Percentiles rank a stretch among this genome's conserved stretches.
phyloP scores from a whole-genome alignment of 352 stramenopile genomes.

The Phytophthora pini region DNA sequence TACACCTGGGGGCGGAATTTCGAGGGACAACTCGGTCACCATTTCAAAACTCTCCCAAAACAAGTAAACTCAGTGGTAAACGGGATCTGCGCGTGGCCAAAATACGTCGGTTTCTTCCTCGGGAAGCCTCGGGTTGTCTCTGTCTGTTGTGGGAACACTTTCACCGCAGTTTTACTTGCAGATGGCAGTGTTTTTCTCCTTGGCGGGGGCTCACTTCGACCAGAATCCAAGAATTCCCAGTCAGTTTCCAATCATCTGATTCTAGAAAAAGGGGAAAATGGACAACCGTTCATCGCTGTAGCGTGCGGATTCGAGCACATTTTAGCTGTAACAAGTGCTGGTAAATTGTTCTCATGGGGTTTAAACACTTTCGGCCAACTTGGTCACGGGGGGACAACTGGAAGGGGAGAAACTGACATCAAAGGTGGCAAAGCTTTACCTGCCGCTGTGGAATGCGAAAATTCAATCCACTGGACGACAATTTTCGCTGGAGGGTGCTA shows the following conservation, averaged over 20 bases:
- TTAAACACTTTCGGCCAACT: slow-evolving; percentile 86
- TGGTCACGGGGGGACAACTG: slow-evolving; percentile 47
- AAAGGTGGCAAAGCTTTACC: slow-evolving; percentile 37
- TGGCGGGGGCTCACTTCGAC: slow-evolving; percentile 65
- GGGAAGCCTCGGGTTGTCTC: slow-evolving; percentile 46
- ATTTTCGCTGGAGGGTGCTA: slow-evolving; percentile 71
- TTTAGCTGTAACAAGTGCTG: slow-evolving; percentile 61
- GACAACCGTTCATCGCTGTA: slow-evolving; percentile 58
- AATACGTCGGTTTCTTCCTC: slow-evolving; percentile 71
- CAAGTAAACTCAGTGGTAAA: slow-evolving; percentile 46
- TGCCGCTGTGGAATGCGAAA: slow-evolving; percentile 13
- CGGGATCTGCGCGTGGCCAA: slow-evolving; percentile 76
- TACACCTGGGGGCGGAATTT: slow-evolving; percentile 92
- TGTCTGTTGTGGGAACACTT: slow-evolving; percentile 78
- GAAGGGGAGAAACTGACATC: slow-evolving; percentile 23
- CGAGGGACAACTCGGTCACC: slow-evolving; percentile 87
- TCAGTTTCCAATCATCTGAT: slow-evolving; percentile 37
- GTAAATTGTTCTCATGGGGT: slow-evolving; percentile 76
- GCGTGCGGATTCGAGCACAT: slow-evolving; percentile 72
- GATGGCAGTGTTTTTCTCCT: slow-evolving; percentile 80
- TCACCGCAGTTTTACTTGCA: slow-evolving; percentile 74
- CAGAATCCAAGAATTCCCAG: slow-evolving; percentile 15
- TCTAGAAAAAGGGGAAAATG: slow-evolving; percentile 33
- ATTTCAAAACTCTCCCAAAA: slow-evolving; percentile 38
- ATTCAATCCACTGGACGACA: slow-evolving; percentile 43